Base-by-base conservation (phyloP, 176 grass and related monocot genomes). In the Ensete glaucum region DNA sequence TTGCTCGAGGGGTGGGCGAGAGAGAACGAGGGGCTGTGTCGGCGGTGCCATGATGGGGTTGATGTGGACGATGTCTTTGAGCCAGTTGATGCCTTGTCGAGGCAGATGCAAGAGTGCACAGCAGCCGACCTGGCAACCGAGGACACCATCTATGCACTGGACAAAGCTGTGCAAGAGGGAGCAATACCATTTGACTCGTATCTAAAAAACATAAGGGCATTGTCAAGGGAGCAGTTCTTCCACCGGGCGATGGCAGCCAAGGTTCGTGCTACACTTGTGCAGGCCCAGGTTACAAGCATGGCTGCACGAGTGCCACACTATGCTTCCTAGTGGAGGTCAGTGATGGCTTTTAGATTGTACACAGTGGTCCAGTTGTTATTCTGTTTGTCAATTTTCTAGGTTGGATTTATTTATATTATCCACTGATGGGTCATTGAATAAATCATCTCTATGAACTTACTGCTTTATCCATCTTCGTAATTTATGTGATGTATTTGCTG, bases 211-310 rank as follows among this genome's bases (percentile, higher is more conserved):
- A 21, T 73, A n/a, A 64, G 78, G 56, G 56, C n/a, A 14, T 29
- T 73, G 68, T 72, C 78, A 4, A 64, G 78, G 78, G 78, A 80
- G 56, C 78, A 80, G 69, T 80, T 64, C 57, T 80, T 80, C 54
- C 68, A 34, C 29, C 68, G 78, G 43, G 68, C 54, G 0, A 53
- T 29, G 57, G 72, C 72, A 74, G 72, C 52, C 8, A 74, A 74
- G 24, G 72, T 54, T 74, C 72, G 53, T 16, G 52, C 72, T 14
- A 56, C 72, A 16, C 13, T 56, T 19, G 52, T 74, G 10, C 72
- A 74, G 11, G 72, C 72, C 15, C 72, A 74, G 52, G 72, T 74
- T 56, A 58, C 72, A 57, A 74, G 53, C 53, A 74, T 74, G 72
- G 53, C 72, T 54, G 15, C 72, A 74, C 21, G 72, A 24, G 24